Conservation (phyloP, 2,329 filamentous ascomycete genomes). For the Chalara sp. region DNA sequence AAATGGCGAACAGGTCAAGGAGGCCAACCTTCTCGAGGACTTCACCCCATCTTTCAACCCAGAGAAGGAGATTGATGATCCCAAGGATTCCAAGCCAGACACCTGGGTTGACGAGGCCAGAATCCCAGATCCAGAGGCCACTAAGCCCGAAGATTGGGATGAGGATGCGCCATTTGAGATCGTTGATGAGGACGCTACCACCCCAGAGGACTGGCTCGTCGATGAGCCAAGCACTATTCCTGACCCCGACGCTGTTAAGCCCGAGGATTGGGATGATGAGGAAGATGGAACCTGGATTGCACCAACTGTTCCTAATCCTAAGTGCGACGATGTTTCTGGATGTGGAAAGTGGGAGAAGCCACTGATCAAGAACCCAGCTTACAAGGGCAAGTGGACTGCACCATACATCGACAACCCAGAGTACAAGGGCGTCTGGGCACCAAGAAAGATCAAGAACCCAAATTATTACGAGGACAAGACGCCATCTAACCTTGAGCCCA, state of each 20-base stretch:
- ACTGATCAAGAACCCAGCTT: constrained; percentile 80
- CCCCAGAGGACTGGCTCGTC: constrained; percentile 94
- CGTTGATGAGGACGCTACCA: constrained; percentile 83
- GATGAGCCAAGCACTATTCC: constrained; percentile 75
- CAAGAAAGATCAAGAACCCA: constrained; percentile 95
- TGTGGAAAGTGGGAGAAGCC: constrained; percentile 91
- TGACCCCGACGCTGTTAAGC: constrained; percentile 94
- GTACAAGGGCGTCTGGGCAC: constrained; percentile 95
- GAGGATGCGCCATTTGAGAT: constrained; percentile 97
- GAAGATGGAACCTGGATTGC: constrained; percentile 93
- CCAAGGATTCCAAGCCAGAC: constrained; percentile 87
- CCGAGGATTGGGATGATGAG: constrained; percentile 98
- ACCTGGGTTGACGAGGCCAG: constrained; percentile 93
- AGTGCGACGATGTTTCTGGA: constrained; percentile 87
- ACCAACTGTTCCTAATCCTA: constrained; percentile 88
- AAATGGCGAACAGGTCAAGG: constrained; percentile 82
- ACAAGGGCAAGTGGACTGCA: constrained; percentile 98
- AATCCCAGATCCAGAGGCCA: constrained; percentile 87
- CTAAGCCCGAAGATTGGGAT: constrained; percentile 97
- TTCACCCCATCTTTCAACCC: constrained; percentile 94
- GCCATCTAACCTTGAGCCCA: constrained; percentile 94
- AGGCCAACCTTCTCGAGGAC: constrained; percentile 87
- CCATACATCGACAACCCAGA: constrained; percentile 92
- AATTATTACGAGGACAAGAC: constrained; percentile 96
- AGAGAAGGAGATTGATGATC: constrained; percentile 86